These are phyloP conservation scores for Pichia inconspicua DNA, from an alignment of 1,139 yeast genomes.

Conservation along the genomic window DNA sequence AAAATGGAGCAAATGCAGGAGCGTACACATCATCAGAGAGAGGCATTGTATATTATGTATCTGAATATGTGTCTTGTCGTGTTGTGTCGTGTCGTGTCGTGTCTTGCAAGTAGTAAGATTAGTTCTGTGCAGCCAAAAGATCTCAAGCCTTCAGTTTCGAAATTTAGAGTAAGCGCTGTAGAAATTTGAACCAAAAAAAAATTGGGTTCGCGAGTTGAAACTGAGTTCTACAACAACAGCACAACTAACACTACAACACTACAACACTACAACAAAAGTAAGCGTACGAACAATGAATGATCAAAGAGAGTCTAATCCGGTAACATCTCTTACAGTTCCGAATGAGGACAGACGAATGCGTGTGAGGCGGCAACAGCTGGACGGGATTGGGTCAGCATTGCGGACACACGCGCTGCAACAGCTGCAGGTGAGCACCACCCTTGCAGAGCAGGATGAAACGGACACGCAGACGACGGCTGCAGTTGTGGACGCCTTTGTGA, in stretches of 20 bases:
- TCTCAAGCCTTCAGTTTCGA: too few species aligned
- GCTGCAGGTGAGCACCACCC: not conserved
- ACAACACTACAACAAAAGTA: too few species aligned
- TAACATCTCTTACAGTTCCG: not conserved
- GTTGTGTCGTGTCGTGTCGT: too few species aligned
- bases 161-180: too few species aligned
- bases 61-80: too few species aligned
- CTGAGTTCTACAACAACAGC: too few species aligned
- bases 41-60: not conserved
- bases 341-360: not conserved
- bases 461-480: not conserved
- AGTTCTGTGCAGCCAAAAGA: not conserved
- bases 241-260: too few species aligned
- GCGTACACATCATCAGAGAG: conserved; percentile 26
- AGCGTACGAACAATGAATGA: too few species aligned
- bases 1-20: conserved; percentile 88
- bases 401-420: not conserved
- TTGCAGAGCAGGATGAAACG: not conserved
- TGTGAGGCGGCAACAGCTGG: not conserved
- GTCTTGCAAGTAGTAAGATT: not conserved
- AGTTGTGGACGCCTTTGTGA: conserved; percentile 1
- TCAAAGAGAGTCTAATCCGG: not conserved
- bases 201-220: too few species aligned
- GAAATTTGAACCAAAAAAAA: too few species aligned
- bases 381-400: not conserved